Evolutionary conservation across 306 rosid species (phyloP), one percentile per base, ranked within the genome.

Genomic region (Ochetophila trinervis): DNA sequence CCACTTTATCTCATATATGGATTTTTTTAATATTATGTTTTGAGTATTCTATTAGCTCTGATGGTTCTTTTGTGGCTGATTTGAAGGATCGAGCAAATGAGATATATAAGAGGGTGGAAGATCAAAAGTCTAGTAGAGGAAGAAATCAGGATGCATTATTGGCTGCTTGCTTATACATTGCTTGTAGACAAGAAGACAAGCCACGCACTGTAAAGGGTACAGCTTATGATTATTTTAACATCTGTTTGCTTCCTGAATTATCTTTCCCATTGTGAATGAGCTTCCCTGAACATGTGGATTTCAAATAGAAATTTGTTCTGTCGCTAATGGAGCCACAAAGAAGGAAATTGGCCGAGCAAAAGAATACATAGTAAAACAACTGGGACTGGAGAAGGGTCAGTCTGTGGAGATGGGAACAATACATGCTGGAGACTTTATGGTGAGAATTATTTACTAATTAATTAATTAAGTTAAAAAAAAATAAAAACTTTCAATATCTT

Each of bases 301-400:
- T 79, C 84, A 71, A 78, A 62, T 84, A 93, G 98, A 93, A 87
- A 87, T 93, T 79, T 93, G 97, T 87, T 89, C 96, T 21, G 95
- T 93, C 35, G 98, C 96, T 78, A 93, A 93, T 81, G 98, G 97
- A 80, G 97, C 97, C 50, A 80, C 97, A 57, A 89, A 93, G 89
- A 89, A 89, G 84, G 98, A 93, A 85, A 87, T 93, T 84, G 97
- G 97, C 82, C 94, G 98, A 75, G 97, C 98, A 67, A 93, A 89
- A 84, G 98, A 89, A 62, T 89, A 89, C 80, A 90, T 93, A 57
- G 96, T 93, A 79, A 93, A 93, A 84, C 98, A 89, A 74, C 89
- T 93, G 79, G 98, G 97, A 54, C 73, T 93, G 86, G 98, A 93
- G 78, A 81, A 88, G n/a, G 97, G 97, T 64, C 91, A 86, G 69